Base-by-base conservation (phyloP, 2,329 filamentous ascomycete species). In the Cyclaneusma minus region DNA sequence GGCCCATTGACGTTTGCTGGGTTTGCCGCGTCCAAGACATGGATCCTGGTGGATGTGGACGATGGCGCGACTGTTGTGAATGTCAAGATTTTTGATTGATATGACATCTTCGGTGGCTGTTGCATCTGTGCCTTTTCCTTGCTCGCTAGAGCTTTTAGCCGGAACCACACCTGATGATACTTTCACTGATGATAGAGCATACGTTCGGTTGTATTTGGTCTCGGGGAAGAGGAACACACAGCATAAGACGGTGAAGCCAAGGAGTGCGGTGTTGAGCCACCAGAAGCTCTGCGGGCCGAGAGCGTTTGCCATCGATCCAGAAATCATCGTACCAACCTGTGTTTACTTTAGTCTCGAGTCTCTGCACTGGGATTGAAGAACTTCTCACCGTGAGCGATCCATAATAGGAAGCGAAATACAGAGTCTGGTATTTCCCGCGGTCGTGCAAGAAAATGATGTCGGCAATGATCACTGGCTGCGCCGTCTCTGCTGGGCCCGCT, bases 391-490 rank as follows among this genome's bases (percentile, higher is more conserved):
- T 72, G 13, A 75, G 49, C 7, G 62, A 61, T 3, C 66, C 68
- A 52, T 74, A 72, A 43, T 74, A 75, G 8, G 62, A 52, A 0
- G 61, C 60, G 50, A 70, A 75, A 41, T 75, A 76, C 0, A 53
- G 35, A 9, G 49, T 52, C 16, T 52, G 42, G 27, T 49, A 74
- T 35, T 63, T 67, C 5, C 71, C 70, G 30, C 71, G 58, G 25
- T 75, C 66, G 39, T 74, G 66, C 7, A 77, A 51, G 46, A 77
- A 76, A 41, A 68, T 67, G 7, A 73, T 59, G 38, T 76, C 70
- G 3, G 70, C 64, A 38, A 75, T 74, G 27, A 76, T 60, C 16
- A 63, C 59, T 1, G 68, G 69, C 48, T 69, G 65, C 3, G 67
- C 58, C 0, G 66, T 73, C 50, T 77, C 68, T 3, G 64, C 61